Base-by-base conservation (phyloP, 768 basidiomycete species). In the Tulasnella sp. region DNA sequence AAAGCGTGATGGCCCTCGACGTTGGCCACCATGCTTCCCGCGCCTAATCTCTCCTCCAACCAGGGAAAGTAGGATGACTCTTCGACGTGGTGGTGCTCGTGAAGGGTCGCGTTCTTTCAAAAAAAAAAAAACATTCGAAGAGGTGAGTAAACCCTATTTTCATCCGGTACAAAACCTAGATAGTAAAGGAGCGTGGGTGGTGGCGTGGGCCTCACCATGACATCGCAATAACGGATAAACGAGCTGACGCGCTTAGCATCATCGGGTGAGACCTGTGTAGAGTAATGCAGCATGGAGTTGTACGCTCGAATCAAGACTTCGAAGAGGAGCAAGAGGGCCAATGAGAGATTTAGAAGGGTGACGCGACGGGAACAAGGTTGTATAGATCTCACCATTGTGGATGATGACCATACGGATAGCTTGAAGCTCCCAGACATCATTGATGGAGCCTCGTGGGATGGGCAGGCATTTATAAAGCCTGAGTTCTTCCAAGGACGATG, bases 211-310 rank as follows among this genome's bases (percentile, higher is more conserved):
- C 10, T 44, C 19, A 59, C 57, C 10, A 50, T 29, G 27, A 51
- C 21, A 21, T 59, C 45, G 27, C 48, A 31, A 29, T 59, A 59
- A 1, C 21, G 15, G 12, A 59, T 29, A 31, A 59, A 59, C 2
- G 57, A 49, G 9, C 7, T 22, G 19, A 51, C 31, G 27, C 27
- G 21, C 21, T 21, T 48, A 12, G 27, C 0, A 4, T 49, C 9
- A 17, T 24, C 49, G 7, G 17, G 30, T 17, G 57, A 29, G 19
- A 56, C 25, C 44, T 43, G 42, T 7, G 41, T 42, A 10, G 41
- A 43, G 49, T 59, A 59, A 15, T 49, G 21, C 3, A 59, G 29
- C 25, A 59, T 51, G 8, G 57, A 59, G 24, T 59, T 59, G 19
- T 29, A 22, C 4, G 45, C 48, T 25, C 57, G 57, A 11, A 59